Conservation (phyloP, 1,139 yeast genomes). For the Saccharomyces uvarum region DNA sequence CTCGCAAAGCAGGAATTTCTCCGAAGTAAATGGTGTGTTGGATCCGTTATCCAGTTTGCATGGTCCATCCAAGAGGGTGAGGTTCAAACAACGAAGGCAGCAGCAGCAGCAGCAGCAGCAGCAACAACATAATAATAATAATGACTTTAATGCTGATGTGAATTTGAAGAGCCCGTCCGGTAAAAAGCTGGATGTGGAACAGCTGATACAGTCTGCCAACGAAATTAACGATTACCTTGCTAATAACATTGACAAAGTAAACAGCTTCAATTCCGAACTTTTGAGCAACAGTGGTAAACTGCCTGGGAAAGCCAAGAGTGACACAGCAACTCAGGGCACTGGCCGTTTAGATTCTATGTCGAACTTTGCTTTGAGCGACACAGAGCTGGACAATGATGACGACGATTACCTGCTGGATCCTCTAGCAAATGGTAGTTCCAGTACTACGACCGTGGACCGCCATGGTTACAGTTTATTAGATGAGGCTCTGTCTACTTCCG, state of each 20-base stretch:
- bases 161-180: slow-evolving; percentile 9
- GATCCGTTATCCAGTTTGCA: slow-evolving; percentile 4
- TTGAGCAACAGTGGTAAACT: slow-evolving; percentile 8
- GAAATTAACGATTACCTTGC: slow-evolving; percentile 25
- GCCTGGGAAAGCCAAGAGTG: slow-evolving; percentile 14
- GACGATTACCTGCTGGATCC: not conserved
- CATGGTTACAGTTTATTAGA: not conserved
- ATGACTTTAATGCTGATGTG: not conserved
- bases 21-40: slow-evolving; percentile 19
- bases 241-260: slow-evolving; percentile 23
- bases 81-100: slow-evolving; percentile 11
- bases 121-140: slow-evolving; percentile 3
- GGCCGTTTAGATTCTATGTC: slow-evolving; percentile 27
- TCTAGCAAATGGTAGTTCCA: slow-evolving; percentile 1
- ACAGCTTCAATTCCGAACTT: slow-evolving; percentile 19
- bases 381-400: slow-evolving; percentile 10
- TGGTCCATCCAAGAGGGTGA: slow-evolving; percentile 13
- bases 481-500: not conserved
- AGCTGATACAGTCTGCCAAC: slow-evolving; percentile 26
- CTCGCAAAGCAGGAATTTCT: slow-evolving; percentile 17
- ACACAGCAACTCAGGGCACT: slow-evolving; percentile 20
- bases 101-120: slow-evolving; percentile 5
- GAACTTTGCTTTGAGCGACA: slow-evolving; percentile 29
- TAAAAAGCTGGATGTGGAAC: slow-evolving; percentile 24
- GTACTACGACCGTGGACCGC: not conserved